Evolutionary conservation across 345 rosid genomes (phyloP).

Genomic region (Syzygium aqueum): DNA sequence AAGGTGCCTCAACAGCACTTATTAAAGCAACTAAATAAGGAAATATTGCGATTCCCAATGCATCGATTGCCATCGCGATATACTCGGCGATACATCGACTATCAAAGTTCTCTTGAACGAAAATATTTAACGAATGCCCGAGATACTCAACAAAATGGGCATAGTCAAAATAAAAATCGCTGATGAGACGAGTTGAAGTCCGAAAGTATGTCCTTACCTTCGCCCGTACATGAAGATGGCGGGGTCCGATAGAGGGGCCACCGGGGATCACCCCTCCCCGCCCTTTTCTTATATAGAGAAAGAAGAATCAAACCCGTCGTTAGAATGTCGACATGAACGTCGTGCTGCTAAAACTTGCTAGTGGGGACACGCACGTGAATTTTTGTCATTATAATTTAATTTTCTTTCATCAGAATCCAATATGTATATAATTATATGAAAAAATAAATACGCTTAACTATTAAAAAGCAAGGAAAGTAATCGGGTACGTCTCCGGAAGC

Average conservation of each 20-base stretch:
- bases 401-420: not conserved
- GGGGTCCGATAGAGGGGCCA: not conserved
- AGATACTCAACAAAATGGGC: no score
- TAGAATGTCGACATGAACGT: not conserved
- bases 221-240: no score
- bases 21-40: not conserved
- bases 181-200: not conserved
- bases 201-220: no score
- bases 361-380: no score
- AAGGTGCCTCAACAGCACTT: not conserved
- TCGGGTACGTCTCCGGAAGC: not conserved
- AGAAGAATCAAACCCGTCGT: not conserved
- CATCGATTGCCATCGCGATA: not conserved
- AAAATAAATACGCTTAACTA: no score
- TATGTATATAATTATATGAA: no score
- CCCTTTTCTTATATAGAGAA: not conserved
- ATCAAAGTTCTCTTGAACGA: not conserved
- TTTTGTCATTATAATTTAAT: no score
- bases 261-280: not conserved
- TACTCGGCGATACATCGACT: not conserved
- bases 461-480: not conserved
- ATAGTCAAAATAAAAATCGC: no score
- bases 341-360: no score
- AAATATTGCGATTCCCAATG: fast-evolving
- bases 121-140: not conserved